Evolutionary conservation across 148 eudicot genomes (phyloP).

Genomic region (Rhododendron williamsianum): DNA sequence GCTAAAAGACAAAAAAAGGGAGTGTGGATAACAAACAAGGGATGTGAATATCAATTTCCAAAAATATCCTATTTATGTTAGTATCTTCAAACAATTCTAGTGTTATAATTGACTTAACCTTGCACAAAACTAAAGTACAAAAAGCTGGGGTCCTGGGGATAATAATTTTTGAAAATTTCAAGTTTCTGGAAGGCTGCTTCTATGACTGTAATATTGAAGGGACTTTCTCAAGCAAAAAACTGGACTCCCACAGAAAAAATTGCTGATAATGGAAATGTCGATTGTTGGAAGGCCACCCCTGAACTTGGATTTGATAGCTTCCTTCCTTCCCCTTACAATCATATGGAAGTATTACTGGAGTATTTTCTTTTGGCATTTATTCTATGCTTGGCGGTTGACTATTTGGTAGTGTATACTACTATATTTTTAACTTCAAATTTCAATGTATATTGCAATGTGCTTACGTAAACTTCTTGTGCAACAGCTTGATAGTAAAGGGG

Average conservation of each 20-base stretch:
- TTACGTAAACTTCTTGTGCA: not conserved
- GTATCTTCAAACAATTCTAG: not conserved
- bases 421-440: not conserved
- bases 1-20: no score
- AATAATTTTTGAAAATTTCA: not conserved
- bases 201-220: not conserved
- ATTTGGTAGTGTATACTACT: not conserved
- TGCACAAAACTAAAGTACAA: not conserved
- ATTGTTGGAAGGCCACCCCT: not conserved
- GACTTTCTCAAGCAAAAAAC: not conserved
- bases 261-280: not conserved
- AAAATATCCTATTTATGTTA: not conserved
- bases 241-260: not conserved
- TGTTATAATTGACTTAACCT: not conserved
- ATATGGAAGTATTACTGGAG: not conserved
- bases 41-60: no score
- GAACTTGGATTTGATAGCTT: not conserved
- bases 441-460: no score
- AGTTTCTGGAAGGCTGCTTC: not conserved
- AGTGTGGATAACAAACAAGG: no score
- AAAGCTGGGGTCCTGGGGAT: not conserved
- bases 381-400: not conserved
- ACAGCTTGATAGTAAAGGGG: constrained; percentile 18
- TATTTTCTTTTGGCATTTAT: not conserved
- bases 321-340: not conserved